Percentiles rank a stretch among this genome's conserved stretches.
Evolutionary conservation across 768 basidiomycete species (phyloP).

Genomic region (Pleurotus ostreatus): DNA sequence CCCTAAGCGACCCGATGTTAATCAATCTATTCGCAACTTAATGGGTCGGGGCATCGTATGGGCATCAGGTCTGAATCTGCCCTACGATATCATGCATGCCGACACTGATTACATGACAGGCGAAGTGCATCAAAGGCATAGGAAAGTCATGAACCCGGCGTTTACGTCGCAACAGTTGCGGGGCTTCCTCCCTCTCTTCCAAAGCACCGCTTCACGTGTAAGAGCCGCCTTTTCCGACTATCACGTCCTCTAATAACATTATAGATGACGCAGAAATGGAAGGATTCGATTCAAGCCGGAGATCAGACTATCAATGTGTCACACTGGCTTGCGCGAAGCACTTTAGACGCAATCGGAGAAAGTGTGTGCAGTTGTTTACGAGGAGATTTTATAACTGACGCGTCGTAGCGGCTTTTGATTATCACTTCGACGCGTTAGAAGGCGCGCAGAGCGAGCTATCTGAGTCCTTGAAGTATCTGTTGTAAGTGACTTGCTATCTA

Average conservation of each 20-base stretch:
- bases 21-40: conserved; percentile 15
- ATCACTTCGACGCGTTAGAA: conserved; percentile 26
- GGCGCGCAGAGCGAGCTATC: conserved; percentile 18
- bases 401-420: conserved; percentile 30
- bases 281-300: conserved; percentile 17
- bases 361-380: conserved; percentile 10
- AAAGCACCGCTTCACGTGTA: conserved; percentile 22
- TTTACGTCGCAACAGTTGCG: conserved; percentile 15
- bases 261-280: conserved; percentile 22
- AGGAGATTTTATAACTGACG: not conserved
- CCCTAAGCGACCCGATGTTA: conserved; percentile 18
- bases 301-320: conserved; percentile 21
- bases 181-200: conserved; percentile 23
- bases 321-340: conserved; percentile 27
- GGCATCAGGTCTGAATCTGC: conserved; percentile 23
- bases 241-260: not conserved
- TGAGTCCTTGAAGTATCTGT: conserved; percentile 16
- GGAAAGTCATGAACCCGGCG: conserved; percentile 25
- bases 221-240: not conserved
- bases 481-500: conserved; percentile 15
- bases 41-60: conserved; percentile 22
- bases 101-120: conserved; percentile 8
- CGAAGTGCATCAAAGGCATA: conserved; percentile 21
- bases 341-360: conserved; percentile 35
- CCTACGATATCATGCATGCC: not conserved